These are phyloP conservation scores for Podaxis carcinomalis DNA, from an alignment of 768 basidiomycete species.

Conservation along the genomic window DNA sequence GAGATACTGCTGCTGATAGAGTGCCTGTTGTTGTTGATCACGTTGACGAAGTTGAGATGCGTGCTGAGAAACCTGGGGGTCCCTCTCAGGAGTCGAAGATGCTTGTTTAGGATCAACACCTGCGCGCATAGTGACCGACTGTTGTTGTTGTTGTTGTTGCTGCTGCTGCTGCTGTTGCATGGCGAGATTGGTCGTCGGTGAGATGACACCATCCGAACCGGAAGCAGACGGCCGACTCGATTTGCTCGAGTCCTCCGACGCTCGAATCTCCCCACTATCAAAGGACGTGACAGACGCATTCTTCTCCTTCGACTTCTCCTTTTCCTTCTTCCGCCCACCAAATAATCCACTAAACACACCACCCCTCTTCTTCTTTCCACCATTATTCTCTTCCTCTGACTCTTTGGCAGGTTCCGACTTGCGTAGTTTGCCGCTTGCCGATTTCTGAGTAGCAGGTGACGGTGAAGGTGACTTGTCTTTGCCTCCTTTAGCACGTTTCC, in stretches of 20 bases:
- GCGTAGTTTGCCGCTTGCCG: slow-evolving; percentile 29
- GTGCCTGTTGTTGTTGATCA: slow-evolving; percentile 83
- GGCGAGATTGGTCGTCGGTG: slow-evolving; percentile 49
- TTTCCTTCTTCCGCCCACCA: slow-evolving; percentile 68
- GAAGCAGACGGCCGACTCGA: slow-evolving; percentile 39
- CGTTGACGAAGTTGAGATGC: slow-evolving; percentile 76
- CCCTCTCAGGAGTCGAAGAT: slow-evolving; percentile 18
- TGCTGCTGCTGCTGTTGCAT: slow-evolving; percentile 57
- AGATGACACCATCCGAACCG: slow-evolving; percentile 32
- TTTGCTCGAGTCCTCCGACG: slow-evolving; percentile 62
- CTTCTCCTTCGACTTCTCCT: slow-evolving; percentile 54
- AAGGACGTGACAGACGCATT: slow-evolving; percentile 41
- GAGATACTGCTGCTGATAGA: slow-evolving; percentile 82
- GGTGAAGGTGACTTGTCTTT: slow-evolving; percentile 44
- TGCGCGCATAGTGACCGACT: slow-evolving; percentile 18
- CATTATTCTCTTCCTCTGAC: slow-evolving; percentile 20
- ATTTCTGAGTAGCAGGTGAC: slow-evolving; percentile 15
- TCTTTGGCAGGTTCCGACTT: slow-evolving; percentile 23
- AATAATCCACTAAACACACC: slow-evolving; percentile 79
- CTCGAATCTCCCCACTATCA: slow-evolving; percentile 44
- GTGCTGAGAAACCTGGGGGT: slow-evolving; percentile 52
- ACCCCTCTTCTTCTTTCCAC: slow-evolving; percentile 61
- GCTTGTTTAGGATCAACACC: slow-evolving; percentile 25
- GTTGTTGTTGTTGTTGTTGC: slow-evolving; percentile 22
- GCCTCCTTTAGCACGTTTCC: slow-evolving; percentile 44